These are phyloP conservation scores for Alternaria sp. DNA, from an alignment of 2,329 filamentous ascomycete species.

Conservation along the genomic window DNA sequence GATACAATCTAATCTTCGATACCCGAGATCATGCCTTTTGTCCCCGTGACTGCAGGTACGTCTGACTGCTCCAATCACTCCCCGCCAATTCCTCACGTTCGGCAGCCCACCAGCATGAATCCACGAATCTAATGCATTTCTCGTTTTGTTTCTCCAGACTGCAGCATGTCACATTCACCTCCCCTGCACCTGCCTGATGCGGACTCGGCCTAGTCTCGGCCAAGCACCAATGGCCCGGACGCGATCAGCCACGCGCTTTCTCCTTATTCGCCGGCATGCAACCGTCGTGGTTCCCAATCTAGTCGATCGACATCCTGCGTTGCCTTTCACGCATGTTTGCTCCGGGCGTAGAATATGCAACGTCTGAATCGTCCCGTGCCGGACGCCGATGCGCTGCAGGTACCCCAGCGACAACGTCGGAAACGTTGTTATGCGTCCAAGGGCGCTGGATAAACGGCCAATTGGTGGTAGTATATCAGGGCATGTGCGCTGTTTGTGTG, in stretches of 20 bases:
- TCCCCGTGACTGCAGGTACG: slow-evolving; percentile 11
- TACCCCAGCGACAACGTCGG: slow-evolving; percentile 4
- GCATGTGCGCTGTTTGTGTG: slow-evolving; percentile 13
- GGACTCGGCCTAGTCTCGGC: slow-evolving; percentile 17
- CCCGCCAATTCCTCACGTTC: slow-evolving; percentile 5
- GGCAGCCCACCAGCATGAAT: neutral
- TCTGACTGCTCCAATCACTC: slow-evolving; percentile 11
- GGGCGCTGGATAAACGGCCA: slow-evolving; percentile 1
- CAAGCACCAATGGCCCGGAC: slow-evolving; percentile 15
- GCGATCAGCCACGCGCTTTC: slow-evolving; percentile 12
- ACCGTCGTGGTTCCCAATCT: neutral
- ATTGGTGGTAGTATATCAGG: neutral
- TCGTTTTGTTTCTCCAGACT: neutral
- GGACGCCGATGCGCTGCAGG: neutral
- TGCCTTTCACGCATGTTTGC: slow-evolving; percentile 4
- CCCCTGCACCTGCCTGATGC: slow-evolving; percentile 28
- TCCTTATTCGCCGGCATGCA: slow-evolving; percentile 7
- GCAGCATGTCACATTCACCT: neutral
- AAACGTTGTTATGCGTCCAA: neutral
- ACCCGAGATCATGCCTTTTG: neutral
- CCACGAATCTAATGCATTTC: neutral
- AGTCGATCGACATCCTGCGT: slow-evolving; percentile 8
- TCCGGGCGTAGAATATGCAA: slow-evolving; percentile 10
- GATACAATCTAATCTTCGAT: slow-evolving; percentile 1
- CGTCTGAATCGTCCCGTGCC: slow-evolving; percentile 1